Base-by-base conservation (phyloP, 768 basidiomycete species). In the Lyophyllum decastes region DNA sequence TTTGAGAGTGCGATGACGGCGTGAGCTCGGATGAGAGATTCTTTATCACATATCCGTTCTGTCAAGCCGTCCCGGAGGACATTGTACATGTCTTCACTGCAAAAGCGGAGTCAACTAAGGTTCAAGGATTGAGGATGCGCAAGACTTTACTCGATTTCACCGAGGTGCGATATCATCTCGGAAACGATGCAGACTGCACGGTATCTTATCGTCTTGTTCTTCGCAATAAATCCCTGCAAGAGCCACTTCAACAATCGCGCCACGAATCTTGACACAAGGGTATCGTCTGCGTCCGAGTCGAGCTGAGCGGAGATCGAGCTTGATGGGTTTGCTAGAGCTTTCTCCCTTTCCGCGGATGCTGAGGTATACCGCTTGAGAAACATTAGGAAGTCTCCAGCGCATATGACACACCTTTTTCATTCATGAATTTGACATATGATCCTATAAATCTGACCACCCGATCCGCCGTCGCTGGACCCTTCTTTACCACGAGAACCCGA, bases 171-270 rank as follows among this genome's bases (percentile, higher is more conserved):
- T 46, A 98, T 89, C 80, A 95, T 87, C 64, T 94, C 88, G 0
- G 91, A 88, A n/a, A 95, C 84, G 21, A 92, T 74, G 53, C 91
- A 89, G 0, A 93, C 81, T 49, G 85, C 86, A 27, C 95, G 85
- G 66, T 88, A 95, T 16, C 95, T 83, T 22, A 91, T 88, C 46
- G 81, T 80, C 77, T 97, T 98, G 77, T 96, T 94, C 72, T 97
- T 98, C 1, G 95, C 93, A 4, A 79, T 65, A 72, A 95, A 95
- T 2, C 95, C 95, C 61, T 85, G 82, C 55, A 94, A 73, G 22
- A 98, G 73, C 76, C 87, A 92, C 48, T 82, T 82, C 43, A 95
- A 75, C 8, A 94, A 73, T 40, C 83, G 79, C 3, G 82, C 73
- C 1, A 88, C 76, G 65, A 95, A 91, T 59, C 92, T 78, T 0